Evolutionary conservation across 768 basidiomycete genomes (phyloP).

Genomic region (Brasilioporus rufonigricans): DNA sequence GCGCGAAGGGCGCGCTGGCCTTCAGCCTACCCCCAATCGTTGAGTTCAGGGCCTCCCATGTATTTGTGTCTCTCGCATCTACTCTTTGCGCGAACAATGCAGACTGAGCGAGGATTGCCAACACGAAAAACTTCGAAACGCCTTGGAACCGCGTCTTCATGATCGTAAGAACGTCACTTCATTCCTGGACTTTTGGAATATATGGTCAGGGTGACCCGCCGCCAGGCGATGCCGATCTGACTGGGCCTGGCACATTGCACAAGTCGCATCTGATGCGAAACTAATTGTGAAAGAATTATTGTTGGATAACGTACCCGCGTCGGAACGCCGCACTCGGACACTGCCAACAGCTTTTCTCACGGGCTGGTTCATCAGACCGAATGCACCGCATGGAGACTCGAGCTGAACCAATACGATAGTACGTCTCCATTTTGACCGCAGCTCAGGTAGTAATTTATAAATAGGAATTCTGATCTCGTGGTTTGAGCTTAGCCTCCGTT

Average conservation of each 20-base stretch:
- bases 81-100: background rate
- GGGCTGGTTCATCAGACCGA: no score
- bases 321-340: no score
- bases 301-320: no score
- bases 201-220: background rate
- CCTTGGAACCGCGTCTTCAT: background rate
- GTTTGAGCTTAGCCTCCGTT: no score
- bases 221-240: background rate
- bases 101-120: background rate
- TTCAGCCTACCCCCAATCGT: background rate
- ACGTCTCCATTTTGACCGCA: no score
- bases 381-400: no score
- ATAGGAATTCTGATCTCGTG: background rate
- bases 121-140: background rate
- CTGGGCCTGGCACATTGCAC: background rate
- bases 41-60: background rate
- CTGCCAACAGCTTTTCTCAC: no score
- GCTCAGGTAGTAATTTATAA: no score
- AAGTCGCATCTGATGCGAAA: no score
- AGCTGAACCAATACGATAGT: no score
- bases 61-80: background rate
- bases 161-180: background rate
- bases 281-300: no score
- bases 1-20: background rate
- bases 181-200: background rate